phyloP scores from a whole-genome alignment of 495 filamentous ascomycete genomes.

The Neurospora sp. region DNA sequence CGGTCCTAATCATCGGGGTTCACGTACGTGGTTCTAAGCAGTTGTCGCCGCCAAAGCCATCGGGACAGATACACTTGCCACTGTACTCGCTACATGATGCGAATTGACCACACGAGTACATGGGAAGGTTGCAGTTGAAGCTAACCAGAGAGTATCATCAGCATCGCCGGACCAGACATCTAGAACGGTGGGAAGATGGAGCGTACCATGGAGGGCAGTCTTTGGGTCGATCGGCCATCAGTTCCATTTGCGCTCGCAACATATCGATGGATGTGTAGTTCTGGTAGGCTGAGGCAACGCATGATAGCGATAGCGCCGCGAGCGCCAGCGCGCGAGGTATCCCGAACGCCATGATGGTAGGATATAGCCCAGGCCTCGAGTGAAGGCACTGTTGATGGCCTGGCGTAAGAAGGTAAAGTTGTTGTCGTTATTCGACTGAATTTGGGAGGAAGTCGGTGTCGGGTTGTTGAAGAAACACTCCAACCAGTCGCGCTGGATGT shows the following conservation, averaged over 20 bases:
- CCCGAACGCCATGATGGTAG: constrained; percentile 28
- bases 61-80: constrained; percentile 84
- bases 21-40: constrained; percentile 64
- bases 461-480: background rate
- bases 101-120: constrained; percentile 83
- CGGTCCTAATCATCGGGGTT: background rate
- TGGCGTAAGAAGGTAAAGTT: background rate
- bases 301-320: constrained; percentile 32
- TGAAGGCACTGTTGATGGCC: background rate
- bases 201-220: constrained; percentile 58
- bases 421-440: background rate
- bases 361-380: constrained; percentile 4
- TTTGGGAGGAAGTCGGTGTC: background rate
- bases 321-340: constrained; percentile 22
- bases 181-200: background rate
- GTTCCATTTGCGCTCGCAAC: constrained; percentile 39
- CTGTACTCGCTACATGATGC: constrained; percentile 74
- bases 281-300: constrained; percentile 27
- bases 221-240: constrained; percentile 44
- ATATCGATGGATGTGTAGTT: constrained; percentile 40
- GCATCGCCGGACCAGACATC: constrained; percentile 1
- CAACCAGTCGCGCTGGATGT: background rate
- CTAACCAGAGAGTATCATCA: constrained; percentile 29
- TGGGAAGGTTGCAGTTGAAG: constrained; percentile 95
- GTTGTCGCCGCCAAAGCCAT: constrained; percentile 87